A percentile compares a stretch with the other conserved stretches of the same genome.
Evolutionary conservation across 1,284 basidiomycete species (phyloP).

Genomic region (Tilletia caries): DNA sequence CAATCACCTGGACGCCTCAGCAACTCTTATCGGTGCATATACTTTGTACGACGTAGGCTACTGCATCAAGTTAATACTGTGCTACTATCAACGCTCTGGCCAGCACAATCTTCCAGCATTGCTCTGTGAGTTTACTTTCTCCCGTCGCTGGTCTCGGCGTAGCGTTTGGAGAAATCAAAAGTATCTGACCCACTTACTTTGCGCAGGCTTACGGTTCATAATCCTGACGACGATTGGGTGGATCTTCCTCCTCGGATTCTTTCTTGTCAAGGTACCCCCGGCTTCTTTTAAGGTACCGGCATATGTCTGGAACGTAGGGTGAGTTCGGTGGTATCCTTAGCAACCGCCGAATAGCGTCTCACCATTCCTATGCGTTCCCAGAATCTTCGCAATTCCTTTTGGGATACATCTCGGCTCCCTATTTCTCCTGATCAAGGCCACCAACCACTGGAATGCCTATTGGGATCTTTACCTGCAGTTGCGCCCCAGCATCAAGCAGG

Average conservation of each 20-base stretch:
- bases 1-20: background rate
- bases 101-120: slow-evolving; percentile 8
- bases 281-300: background rate
- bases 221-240: slow-evolving; percentile 1
- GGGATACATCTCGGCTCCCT: background rate
- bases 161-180: background rate
- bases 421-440: background rate
- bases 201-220: background rate
- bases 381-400: background rate
- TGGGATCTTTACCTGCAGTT: background rate
- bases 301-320: background rate
- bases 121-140: background rate
- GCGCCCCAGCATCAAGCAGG: background rate
- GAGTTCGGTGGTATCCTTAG: too few species aligned
- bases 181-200: background rate
- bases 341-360: background rate
- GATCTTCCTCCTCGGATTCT: slow-evolving; percentile 5
- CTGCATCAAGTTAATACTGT: slow-evolving; percentile 3
- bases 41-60: slow-evolving; percentile 1
- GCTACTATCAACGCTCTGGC: background rate
- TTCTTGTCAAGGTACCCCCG: background rate
- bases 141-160: background rate
- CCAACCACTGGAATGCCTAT: slow-evolving; percentile 1
- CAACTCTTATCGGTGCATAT: background rate
- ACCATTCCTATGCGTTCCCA: background rate